Conservation (phyloP, 2,329 filamentous ascomycete genomes). For the Leptographium wingfieldii region DNA sequence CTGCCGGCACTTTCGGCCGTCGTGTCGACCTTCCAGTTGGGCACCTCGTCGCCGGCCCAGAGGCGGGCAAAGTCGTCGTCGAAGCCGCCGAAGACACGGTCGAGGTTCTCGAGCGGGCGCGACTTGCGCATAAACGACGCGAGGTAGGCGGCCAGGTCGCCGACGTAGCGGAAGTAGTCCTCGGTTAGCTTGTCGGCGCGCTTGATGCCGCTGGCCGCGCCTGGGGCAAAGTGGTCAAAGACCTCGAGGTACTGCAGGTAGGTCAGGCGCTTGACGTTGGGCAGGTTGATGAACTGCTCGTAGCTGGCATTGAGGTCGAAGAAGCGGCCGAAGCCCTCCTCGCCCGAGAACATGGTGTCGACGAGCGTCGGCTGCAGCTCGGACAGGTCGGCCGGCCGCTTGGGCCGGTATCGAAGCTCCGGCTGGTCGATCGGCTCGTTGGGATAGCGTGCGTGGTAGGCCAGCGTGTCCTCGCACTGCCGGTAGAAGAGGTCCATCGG, state of each 20-base stretch:
- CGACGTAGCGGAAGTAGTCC: conserved; percentile 82
- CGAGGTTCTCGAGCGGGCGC: conserved; percentile 72
- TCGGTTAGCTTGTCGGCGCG: conserved; percentile 80
- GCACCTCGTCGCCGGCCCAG: conserved; percentile 70
- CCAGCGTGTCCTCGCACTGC: conserved; percentile 66
- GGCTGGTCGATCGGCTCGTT: conserved; percentile 93
- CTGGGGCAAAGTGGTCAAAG: conserved; percentile 76
- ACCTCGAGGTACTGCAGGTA: conserved; percentile 89
- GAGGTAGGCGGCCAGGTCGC: conserved; percentile 67
- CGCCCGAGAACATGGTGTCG: conserved; percentile 87
- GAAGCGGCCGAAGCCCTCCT: conserved; percentile 86
- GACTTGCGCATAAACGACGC: conserved; percentile 80
- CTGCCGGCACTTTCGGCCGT: conserved; percentile 14
- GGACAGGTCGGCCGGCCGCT: conserved; percentile 47
- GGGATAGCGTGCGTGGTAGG: conserved; percentile 81
- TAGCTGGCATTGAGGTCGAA: conserved; percentile 78
- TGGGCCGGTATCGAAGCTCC: conserved; percentile 75
- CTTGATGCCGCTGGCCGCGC: conserved; percentile 56
- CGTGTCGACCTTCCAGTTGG: conserved; percentile 60
- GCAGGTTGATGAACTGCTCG: conserved; percentile 82
- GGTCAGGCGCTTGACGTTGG: conserved; percentile 68
- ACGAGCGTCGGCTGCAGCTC: conserved; percentile 55
- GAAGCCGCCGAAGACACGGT: conserved; percentile 62
- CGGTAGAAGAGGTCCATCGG: conserved; percentile 86
- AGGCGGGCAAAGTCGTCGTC: conserved; percentile 72